Percentiles rank a stretch among this genome's conserved stretches.
These are phyloP conservation scores for Kluyveromyces siamensis DNA, from an alignment of 805 yeast genomes.

Conservation along the genomic window DNA sequence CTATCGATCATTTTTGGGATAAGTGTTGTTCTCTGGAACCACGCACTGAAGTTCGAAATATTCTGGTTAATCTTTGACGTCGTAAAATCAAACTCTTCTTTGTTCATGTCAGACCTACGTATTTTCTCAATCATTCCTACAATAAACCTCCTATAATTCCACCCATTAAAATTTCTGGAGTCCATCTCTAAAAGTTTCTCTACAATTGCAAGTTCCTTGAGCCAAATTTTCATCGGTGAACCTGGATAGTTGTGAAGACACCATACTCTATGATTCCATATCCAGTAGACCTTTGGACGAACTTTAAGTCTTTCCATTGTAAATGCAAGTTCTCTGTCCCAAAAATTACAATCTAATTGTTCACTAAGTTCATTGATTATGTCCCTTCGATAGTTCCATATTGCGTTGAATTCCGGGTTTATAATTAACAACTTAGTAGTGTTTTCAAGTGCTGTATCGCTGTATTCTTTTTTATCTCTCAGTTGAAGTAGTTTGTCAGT, in stretches of 20 bases:
- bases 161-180: constrained; percentile 85
- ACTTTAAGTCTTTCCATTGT: constrained; percentile 47
- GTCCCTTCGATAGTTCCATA: constrained; percentile 86
- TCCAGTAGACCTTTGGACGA: constrained; percentile 91
- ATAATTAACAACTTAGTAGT: constrained; percentile 50
- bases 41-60: constrained; percentile 90
- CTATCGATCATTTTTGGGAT: constrained; percentile 42
- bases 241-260: constrained; percentile 43
- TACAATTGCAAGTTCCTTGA: constrained; percentile 60
- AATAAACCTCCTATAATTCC: constrained; percentile 85
- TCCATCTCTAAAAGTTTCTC: constrained; percentile 61
- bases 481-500: constrained; percentile 34
- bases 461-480: constrained; percentile 26
- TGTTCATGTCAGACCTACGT: constrained; percentile 24
- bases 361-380: constrained; percentile 32
- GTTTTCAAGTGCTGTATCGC: constrained; percentile 35
- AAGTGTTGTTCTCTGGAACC: constrained; percentile 80
- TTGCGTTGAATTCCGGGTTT: constrained; percentile 83
- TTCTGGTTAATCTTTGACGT: constrained; percentile 69
- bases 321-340: constrained; percentile 52
- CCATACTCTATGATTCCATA: constrained; percentile 93
- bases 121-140: constrained; percentile 30
- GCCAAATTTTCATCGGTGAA: constrained; percentile 46
- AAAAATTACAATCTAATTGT: constrained; percentile 22
- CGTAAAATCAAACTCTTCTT: constrained; percentile 65